These are phyloP conservation scores for Fusarium sp. DNA, from an alignment of 2,329 filamentous ascomycete species.

Conservation along the genomic window DNA sequence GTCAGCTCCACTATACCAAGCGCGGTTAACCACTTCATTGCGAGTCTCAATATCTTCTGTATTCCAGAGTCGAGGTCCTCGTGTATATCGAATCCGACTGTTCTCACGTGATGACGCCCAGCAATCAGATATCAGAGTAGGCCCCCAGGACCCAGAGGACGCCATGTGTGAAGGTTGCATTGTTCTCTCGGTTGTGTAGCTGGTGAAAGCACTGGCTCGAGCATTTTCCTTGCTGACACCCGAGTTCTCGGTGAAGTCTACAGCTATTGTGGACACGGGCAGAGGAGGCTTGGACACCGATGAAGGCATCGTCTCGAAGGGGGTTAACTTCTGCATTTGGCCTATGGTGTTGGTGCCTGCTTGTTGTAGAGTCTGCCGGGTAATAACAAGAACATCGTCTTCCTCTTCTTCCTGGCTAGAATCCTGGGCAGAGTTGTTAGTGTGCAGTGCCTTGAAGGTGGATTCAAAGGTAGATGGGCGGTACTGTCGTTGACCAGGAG, in stretches of 20 bases:
- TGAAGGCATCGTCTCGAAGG: constrained; percentile 11
- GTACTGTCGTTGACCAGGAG: constrained; percentile 64
- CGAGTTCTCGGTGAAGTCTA: not conserved
- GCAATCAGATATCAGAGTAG: constrained; percentile 7
- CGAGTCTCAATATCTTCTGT: constrained; percentile 42
- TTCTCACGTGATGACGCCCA: constrained; percentile 8
- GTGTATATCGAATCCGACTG: constrained; percentile 18
- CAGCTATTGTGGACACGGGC: not conserved
- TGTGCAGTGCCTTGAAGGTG: constrained; percentile 50
- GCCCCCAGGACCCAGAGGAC: constrained; percentile 14
- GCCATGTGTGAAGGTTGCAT: not conserved
- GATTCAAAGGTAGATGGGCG: constrained; percentile 57
- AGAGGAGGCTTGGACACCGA: not conserved
- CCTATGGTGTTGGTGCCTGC: constrained; percentile 37
- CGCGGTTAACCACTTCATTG: constrained; percentile 46
- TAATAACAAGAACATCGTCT: constrained; percentile 38
- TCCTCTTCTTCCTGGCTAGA: constrained; percentile 45
- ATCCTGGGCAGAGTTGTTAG: constrained; percentile 39
- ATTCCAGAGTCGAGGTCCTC: constrained; percentile 35
- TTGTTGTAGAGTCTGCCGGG: constrained; percentile 38
- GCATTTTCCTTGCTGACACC: not conserved
- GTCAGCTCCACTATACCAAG: constrained; percentile 55
- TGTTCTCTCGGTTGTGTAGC: not conserved
- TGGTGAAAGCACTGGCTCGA: not conserved
- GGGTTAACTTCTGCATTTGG: constrained; percentile 15